A percentile compares a stretch with the other conserved stretches of the same genome.
These are phyloP conservation scores for Hemerocallis citrina DNA, from an alignment of 106 monocot species.

Conservation along the genomic window DNA sequence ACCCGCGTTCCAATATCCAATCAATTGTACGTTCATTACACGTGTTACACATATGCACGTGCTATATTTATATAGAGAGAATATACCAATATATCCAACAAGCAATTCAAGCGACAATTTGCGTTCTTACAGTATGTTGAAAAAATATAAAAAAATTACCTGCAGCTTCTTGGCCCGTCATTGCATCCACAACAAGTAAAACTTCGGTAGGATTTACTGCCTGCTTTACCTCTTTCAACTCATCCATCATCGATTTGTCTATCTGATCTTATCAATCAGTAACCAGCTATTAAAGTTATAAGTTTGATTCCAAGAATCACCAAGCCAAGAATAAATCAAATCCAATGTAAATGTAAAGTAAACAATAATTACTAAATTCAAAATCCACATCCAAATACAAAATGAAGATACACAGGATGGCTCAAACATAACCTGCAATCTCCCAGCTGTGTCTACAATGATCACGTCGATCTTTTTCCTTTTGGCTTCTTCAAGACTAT, in stretches of 20 bases:
- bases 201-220: conserved; percentile 74
- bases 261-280: conserved; percentile 30
- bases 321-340: not conserved
- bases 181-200: conserved; percentile 91
- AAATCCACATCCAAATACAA: not conserved
- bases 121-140: too few relatives aligned
- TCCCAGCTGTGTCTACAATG: conserved; percentile 88
- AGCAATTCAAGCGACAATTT: too few relatives aligned
- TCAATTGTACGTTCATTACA: too few relatives aligned
- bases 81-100: too few relatives aligned
- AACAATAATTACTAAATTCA: not conserved
- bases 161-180: conserved; percentile 97
- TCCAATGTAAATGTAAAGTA: not conserved
- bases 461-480: conserved; percentile 66
- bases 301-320: too few relatives aligned
- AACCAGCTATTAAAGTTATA: too few relatives aligned
- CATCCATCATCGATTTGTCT: conserved; percentile 92
- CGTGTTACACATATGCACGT: too few relatives aligned
- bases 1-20: too few relatives aligned
- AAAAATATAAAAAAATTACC: conserved; percentile 16
- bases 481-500: conserved; percentile 78
- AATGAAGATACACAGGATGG: not conserved
- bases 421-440: conserved; percentile 52
- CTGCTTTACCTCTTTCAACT: conserved; percentile 75
- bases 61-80: too few relatives aligned